These are phyloP conservation scores for Arctium minus DNA, from an alignment of 129 eudicot species.

Conservation along the genomic window DNA sequence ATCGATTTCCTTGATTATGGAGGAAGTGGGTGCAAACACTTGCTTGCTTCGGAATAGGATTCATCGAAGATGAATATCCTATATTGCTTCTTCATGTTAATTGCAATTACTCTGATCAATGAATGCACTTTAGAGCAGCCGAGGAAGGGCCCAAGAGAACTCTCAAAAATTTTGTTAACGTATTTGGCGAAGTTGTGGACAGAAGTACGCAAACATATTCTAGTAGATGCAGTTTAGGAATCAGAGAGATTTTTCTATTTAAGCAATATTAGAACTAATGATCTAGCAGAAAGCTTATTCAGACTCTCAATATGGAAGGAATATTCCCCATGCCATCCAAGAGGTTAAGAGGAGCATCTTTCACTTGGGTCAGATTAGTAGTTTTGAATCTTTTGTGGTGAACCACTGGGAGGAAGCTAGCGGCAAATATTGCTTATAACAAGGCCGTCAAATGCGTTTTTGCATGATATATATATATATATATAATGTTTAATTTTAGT, in stretches of 20 bases:
- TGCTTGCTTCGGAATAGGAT: slow-evolving; percentile 27
- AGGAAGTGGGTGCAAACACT: slow-evolving; percentile 9
- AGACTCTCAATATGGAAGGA: slow-evolving; percentile 51
- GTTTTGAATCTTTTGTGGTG: slow-evolving; percentile 47
- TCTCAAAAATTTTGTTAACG: slow-evolving; percentile 23
- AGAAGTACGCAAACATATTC: slow-evolving; percentile 35
- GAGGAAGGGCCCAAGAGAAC: slow-evolving; percentile 30
- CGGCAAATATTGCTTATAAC: slow-evolving; percentile 45
- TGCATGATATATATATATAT: background rate
- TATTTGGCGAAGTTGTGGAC: slow-evolving; percentile 48
- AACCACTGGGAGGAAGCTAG: slow-evolving; percentile 66
- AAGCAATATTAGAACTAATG: slow-evolving; percentile 50
- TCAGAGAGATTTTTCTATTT: slow-evolving; percentile 8
- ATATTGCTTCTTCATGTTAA: slow-evolving; percentile 47
- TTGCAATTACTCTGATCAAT: slow-evolving; percentile 52
- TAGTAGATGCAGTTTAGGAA: slow-evolving; percentile 18
- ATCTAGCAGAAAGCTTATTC: slow-evolving; percentile 66
- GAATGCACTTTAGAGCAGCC: slow-evolving; percentile 58
- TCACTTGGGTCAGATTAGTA: slow-evolving; percentile 14
- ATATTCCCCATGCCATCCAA: slow-evolving; percentile 10
- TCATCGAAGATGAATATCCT: slow-evolving; percentile 48
- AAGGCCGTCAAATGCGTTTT: slow-evolving; percentile 15
- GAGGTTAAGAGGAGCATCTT: slow-evolving; percentile 45
- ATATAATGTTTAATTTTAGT: slow-evolving; percentile 26
- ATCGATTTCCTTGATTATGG: slow-evolving; percentile 26